Percentiles rank a stretch among this genome's conserved stretches.
phyloP scores from a whole-genome alignment of 1,284 basidiomycete species.

The Somion occarium region DNA sequence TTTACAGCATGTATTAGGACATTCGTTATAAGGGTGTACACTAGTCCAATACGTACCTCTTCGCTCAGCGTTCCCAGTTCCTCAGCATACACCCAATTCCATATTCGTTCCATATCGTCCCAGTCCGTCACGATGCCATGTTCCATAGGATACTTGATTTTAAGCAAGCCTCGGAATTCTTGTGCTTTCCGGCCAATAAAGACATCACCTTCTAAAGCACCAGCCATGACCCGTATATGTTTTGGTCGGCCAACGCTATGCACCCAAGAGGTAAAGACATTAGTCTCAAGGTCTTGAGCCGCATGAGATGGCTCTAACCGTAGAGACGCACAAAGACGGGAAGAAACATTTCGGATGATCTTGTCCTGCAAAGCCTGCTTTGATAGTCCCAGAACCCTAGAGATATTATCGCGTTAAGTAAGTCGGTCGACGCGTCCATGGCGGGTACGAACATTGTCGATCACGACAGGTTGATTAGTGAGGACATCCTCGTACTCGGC shows the following conservation, averaged over 20 bases:
- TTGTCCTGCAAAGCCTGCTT: conserved; percentile 96
- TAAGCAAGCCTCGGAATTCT: conserved; percentile 88
- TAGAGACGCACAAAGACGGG: conserved; percentile 85
- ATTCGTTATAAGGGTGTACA: conserved; percentile 11
- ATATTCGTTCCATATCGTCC: conserved; percentile 99
- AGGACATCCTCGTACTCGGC: conserved; percentile 86
- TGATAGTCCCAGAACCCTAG: conserved; percentile 95
- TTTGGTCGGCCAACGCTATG: conserved; percentile 90
- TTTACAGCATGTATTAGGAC: conserved; percentile 30
- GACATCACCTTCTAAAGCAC: conserved; percentile 86
- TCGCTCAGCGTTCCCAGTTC: conserved; percentile 92
- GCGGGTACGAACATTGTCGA: conserved; percentile 78
- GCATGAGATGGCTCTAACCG: conserved; percentile 30
- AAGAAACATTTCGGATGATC: conserved; percentile 99
- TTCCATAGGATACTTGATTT: conserved; percentile 99
- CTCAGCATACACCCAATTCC: conserved; percentile 95
- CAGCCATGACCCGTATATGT: conserved; percentile 95
- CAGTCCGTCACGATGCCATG: conserved; percentile 93
- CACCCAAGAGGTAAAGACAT: background rate
- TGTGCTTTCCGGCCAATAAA: conserved; percentile 94
- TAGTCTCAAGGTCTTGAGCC: conserved; percentile 20
- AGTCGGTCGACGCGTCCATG: background rate
- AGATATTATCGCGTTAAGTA: background rate
- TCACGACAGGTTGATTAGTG: conserved; percentile 91
- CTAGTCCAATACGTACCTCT: conserved; percentile 59